phyloP scores from a whole-genome alignment of 2,329 filamentous ascomycete genomes.

The Stagonosporopsis cucurbitacearum region DNA sequence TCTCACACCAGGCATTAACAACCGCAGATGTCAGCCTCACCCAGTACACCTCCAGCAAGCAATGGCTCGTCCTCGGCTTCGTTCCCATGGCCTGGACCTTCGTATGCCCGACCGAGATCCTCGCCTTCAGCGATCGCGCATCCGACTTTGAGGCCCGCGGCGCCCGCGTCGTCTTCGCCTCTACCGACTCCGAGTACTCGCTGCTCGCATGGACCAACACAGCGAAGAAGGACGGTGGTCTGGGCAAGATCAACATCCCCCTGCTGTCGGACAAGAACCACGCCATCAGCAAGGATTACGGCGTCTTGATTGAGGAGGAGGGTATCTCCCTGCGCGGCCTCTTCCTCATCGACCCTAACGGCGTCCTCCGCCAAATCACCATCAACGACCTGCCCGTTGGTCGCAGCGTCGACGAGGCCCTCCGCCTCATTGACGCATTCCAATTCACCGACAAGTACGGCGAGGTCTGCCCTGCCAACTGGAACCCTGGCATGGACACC shows the following conservation, averaged over 20 bases:
- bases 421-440: constrained; percentile 62
- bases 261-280: constrained; percentile 68
- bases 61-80: constrained; percentile 70
- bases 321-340: constrained; percentile 68
- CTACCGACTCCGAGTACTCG: constrained; percentile 67
- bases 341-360: constrained; percentile 71
- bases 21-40: constrained; percentile 46
- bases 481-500: constrained; percentile 49
- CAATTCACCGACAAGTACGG: constrained; percentile 54
- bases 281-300: constrained; percentile 66
- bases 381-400: constrained; percentile 71
- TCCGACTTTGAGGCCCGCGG: constrained; percentile 65
- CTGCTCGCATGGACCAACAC: constrained; percentile 65
- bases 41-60: constrained; percentile 51
- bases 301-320: constrained; percentile 68
- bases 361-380: constrained; percentile 66
- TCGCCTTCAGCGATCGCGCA: constrained; percentile 68
- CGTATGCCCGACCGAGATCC: constrained; percentile 71
- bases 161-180: constrained; percentile 66
- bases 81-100: constrained; percentile 74
- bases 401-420: constrained; percentile 68
- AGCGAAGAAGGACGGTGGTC: constrained; percentile 66
- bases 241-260: constrained; percentile 67
- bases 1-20: constrained; percentile 15
- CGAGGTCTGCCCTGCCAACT: constrained; percentile 53